Evolutionary conservation across 164 flowering plant species (phyloP), one percentile per base, ranked within the genome.

Genomic region (Kalanchoe fedtschenkoi): DNA sequence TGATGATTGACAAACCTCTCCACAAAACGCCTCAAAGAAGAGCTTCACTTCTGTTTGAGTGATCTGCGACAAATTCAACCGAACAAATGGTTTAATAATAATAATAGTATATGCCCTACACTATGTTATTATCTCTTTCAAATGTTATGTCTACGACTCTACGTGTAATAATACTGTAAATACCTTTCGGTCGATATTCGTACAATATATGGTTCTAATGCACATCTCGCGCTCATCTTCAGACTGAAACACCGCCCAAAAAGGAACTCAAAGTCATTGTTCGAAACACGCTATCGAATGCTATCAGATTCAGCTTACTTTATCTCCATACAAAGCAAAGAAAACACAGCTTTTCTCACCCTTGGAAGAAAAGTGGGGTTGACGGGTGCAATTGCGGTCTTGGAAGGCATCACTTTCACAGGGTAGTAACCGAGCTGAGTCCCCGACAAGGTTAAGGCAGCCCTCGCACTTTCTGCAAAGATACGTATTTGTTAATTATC

Each of bases 221-320:
- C 95, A 87, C 91, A 87, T 87, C 62, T 85, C 89, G 15, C 91
- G 83, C 54, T 87, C 95, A 79, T 85, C 86, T 72, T 83, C 91
- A 73, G 68, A 72, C 95, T 87, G 70, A 42, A 71, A 28, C 46
- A 72, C 21, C 17, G 58, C 21, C n/a, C 37, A 51, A 24, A 26
- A 46, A 61, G 6, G 29, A 51, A 10, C n/a, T 21, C 28, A 51
- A n/a, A 51, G 29, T 17, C 24, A 2, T 10, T 6, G n/a, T n/a
- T n/a, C n/a, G n/a, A n/a, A n/a, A n/a, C n/a, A n/a, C n/a, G n/a
- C n/a, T n/a, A 3, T 51, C 24, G 21, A 47, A 24, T 24, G 22
- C 28, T 51, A 11, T 21, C 24, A 28, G 2, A 51, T 19, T 51
- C 8, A 28, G 24, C 21, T 21, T 21, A 28, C n/a, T 13, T 42